A percentile compares a stretch with the other conserved stretches of the same genome.
phyloP scores from a whole-genome alignment of 2,329 filamentous ascomycete species.

The Aspergillus brasiliensis region DNA sequence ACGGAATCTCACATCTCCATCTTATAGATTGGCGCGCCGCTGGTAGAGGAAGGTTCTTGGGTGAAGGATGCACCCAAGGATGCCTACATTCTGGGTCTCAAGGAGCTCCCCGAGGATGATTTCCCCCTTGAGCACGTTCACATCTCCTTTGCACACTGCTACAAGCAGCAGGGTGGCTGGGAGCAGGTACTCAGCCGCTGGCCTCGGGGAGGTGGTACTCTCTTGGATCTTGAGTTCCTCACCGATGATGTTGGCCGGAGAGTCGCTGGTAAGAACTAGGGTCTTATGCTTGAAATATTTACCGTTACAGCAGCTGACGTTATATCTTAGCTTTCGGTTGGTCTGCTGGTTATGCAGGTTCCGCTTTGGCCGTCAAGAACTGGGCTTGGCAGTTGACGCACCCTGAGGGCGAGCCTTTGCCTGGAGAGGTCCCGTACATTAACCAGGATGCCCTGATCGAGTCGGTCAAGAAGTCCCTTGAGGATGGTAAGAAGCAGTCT shows the following conservation, averaged over 20 bases:
- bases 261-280: conserved; percentile 39
- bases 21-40: conserved; percentile 59
- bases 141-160: conserved; percentile 73
- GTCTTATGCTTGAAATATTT: background rate
- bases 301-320: conserved; percentile 7
- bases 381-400: conserved; percentile 83
- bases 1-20: background rate
- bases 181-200: conserved; percentile 78
- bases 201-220: conserved; percentile 70
- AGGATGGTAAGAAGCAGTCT: conserved; percentile 65
- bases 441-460: conserved; percentile 73
- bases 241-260: conserved; percentile 69
- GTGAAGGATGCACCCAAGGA: conserved; percentile 63
- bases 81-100: conserved; percentile 73
- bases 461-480: conserved; percentile 72
- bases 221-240: conserved; percentile 87
- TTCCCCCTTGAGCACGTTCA: conserved; percentile 72
- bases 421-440: conserved; percentile 58
- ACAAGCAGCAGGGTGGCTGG: conserved; percentile 78
- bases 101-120: conserved; percentile 74
- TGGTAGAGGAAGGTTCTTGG: conserved; percentile 70
- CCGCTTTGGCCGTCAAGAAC: conserved; percentile 73
- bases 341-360: conserved; percentile 73
- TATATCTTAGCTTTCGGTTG: conserved; percentile 53
- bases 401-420: conserved; percentile 65